phyloP scores from a whole-genome alignment of 2,329 filamentous ascomycete genomes.

The Ascochyta clinopodiicola region DNA sequence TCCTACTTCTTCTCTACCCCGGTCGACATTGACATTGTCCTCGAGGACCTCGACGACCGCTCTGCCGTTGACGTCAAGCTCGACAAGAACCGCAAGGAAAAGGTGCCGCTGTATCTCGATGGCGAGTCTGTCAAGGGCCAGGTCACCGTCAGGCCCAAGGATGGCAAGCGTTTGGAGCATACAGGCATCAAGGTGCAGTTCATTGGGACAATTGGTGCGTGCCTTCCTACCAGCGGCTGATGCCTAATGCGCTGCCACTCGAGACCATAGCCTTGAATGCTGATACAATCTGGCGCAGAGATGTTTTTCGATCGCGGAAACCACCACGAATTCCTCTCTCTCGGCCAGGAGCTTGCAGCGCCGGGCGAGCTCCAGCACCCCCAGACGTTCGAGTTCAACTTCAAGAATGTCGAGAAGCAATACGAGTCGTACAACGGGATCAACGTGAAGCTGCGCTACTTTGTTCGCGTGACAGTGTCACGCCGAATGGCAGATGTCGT shows the following conservation, averaged over 20 bases:
- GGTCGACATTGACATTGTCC: slow-evolving; percentile 97
- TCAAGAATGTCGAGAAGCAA: slow-evolving; percentile 99
- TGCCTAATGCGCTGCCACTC: not conserved
- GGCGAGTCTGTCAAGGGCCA: slow-evolving; percentile 97
- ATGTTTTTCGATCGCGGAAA: slow-evolving; percentile 99
- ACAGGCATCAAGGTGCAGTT: slow-evolving; percentile 99
- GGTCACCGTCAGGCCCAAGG: slow-evolving; percentile 93
- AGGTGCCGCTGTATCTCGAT: slow-evolving; percentile 96
- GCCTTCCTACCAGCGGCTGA: not conserved
- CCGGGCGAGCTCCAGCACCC: slow-evolving; percentile 98
- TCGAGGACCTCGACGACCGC: slow-evolving; percentile 92
- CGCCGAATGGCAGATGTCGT: slow-evolving; percentile 97
- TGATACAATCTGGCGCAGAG: slow-evolving; percentile 61
- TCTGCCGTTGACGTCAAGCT: slow-evolving; percentile 97
- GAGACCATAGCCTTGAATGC: slow-evolving; percentile 5
- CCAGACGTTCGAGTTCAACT: slow-evolving; percentile 98
- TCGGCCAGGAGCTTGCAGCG: slow-evolving; percentile 94
- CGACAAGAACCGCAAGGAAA: slow-evolving; percentile 96
- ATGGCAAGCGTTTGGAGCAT: slow-evolving; percentile 96
- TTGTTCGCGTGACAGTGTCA: slow-evolving; percentile 94
- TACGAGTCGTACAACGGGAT: slow-evolving; percentile 99
- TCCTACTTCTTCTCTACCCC: slow-evolving; percentile 94
- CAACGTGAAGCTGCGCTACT: slow-evolving; percentile 99
- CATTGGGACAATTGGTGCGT: slow-evolving; percentile 93
- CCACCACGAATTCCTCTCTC: slow-evolving; percentile 97